Base-by-base conservation (phyloP, 768 basidiomycete genomes). In the Macrolepiota albuminosa region DNA sequence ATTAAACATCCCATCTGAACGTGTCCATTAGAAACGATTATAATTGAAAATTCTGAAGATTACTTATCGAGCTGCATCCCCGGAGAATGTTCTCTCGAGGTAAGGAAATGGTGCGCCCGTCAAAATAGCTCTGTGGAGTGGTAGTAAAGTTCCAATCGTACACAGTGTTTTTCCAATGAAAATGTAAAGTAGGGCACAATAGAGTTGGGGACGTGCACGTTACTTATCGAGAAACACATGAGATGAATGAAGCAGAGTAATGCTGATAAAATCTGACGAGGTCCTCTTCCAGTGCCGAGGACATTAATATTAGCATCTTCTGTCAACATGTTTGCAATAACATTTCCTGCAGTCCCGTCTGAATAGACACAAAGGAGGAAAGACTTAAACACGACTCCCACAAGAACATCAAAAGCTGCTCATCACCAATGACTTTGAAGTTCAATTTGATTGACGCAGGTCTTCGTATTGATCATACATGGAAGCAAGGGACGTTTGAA, bases 111-210 rank as follows among this genome's bases (percentile, higher is more conserved):
- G 54, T 48, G 3, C 70, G 61, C 14, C 65, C 67, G 43, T 60
- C 60, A 36, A 71, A 46, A 0, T 60, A 67, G 6, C 40, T 16
- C 55, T 73, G 71, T 36, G 64, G 57, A 1, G 58, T 61, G 8
- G 71, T 72, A 3, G 70, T 72, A 56, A 60, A 73, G 48, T 72
- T 73, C 70, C 71, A 74, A 51, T 71, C 69, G 54, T 67, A 69
- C 8, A 45, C 53, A 50, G 66, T 63, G 29, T 21, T 55, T 33
- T 24, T 45, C 49, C 14, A 66, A 54, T 2, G 21, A 57, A 2
- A 45, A n/a, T 16, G 40, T 57, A 49, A 65, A 67, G 50, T 55
- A 65, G 8, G 71, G 72, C 6, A 71, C 63, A 29, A 60, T 60
- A 4, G 63, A 58, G 18, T 67, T 48, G n/a, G 68, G 52, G 9